Evolutionary conservation across 208 protist genomes (phyloP), one percentile per base, ranked within the genome.

Genomic region (Porcisia deanei): DNA sequence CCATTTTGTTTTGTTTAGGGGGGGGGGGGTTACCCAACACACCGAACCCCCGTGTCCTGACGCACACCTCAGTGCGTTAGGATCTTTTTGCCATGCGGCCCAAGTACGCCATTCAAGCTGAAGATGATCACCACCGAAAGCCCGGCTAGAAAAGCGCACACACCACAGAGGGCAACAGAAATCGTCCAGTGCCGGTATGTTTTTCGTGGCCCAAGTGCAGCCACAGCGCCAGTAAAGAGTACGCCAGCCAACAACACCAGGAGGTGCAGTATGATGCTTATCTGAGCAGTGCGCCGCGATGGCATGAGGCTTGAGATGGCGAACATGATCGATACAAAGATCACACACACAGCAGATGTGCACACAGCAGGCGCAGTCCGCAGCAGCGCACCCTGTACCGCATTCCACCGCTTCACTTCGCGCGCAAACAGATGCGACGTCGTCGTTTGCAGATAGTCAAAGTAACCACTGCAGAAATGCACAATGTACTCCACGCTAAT

Each of bases 381-480:
- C 10, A 87, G 72, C 10, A 90, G 12, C 58, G 88, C 63, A 8
- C 81, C 85, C 68, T 75, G 79, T 39, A 90, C 49, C 10, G 88
- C 88, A 10, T 64, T 55, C 5, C 53, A 47, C 43, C 81, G 75
- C 49, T 83, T 88, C 25, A 86, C 80, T 41, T 79, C 73, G 18
- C 57, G 54, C 14, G 88, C 88, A 49, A 92, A 88, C 43, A 92
- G 77, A 63, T 89, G 78, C 37, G 88, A 90, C 45, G 86, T 87
- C 45, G 85, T 87, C 59, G 79, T 83, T 58, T 92, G 84, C 71
- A 92, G 72, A 72, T 89, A 92, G 74, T 92, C 88, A 30, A 83
- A 84, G 81, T 92, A 92, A 16, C 84, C 86, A 43, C 74, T 81
- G 55, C 75, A 71, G 60, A 89, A 80, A 77, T 90, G 81, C 37